phyloP scores from a whole-genome alignment of 2,329 filamentous ascomycete species.

The Phialocephala subalpina region DNA sequence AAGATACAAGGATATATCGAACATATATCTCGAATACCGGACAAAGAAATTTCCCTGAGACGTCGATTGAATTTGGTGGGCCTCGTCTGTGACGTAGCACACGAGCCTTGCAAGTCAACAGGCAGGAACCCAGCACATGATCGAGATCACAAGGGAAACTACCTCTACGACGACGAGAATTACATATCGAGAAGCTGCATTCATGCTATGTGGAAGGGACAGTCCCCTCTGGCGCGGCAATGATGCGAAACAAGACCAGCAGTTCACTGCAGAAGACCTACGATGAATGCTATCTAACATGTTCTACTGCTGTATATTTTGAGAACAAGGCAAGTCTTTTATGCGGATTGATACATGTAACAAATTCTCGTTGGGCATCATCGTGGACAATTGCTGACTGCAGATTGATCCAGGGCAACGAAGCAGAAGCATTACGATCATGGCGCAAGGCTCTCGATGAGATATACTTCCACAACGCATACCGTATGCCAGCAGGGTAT shows the following conservation, averaged over 20 bases:
- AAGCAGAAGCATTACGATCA: conserved; percentile 86
- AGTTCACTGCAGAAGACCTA: conserved; percentile 95
- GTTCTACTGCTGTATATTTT: conserved; percentile 95
- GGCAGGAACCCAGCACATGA: conserved; percentile 14
- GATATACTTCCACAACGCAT: conserved; percentile 86
- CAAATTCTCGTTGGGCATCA: not conserved
- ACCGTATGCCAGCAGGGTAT: conserved; percentile 74
- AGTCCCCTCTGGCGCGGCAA: conserved; percentile 32
- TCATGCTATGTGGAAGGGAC: conserved; percentile 26
- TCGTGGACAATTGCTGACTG: conserved; percentile 19
- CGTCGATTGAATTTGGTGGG: not conserved
- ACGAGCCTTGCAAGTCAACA: conserved; percentile 10
- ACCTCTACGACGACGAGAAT: not conserved
- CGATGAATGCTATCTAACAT: conserved; percentile 93
- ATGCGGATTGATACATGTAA: not conserved
- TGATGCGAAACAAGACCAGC: conserved; percentile 68
- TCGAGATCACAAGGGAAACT: conserved; percentile 3
- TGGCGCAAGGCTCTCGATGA: conserved; percentile 90
- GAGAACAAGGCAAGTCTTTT: conserved; percentile 78
- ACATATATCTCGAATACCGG: not conserved
- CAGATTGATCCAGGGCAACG: conserved; percentile 73
- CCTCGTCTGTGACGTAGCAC: conserved; percentile 6
- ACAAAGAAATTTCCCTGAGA: not conserved
- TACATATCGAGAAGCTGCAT: conserved; percentile 14
- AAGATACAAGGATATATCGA: conserved; percentile 1